These are phyloP conservation scores for Durusdinium trenchii DNA, from an alignment of 73 alveolate genomes.

Conservation along the genomic window DNA sequence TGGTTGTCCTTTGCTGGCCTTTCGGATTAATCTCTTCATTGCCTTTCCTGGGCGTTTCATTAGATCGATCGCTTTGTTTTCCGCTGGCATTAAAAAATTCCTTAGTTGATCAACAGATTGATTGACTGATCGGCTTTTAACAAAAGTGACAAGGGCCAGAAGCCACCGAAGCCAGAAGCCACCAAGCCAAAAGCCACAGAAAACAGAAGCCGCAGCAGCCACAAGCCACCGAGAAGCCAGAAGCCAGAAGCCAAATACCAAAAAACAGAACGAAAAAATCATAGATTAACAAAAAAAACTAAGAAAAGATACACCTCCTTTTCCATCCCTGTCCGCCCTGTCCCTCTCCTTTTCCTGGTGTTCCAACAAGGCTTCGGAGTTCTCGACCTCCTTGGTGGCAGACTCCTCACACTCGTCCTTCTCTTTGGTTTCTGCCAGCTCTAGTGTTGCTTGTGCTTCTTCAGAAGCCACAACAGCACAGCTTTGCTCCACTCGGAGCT, in stretches of 20 bases:
- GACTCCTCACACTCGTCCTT: conserved; percentile 31
- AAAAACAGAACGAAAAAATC: not conserved
- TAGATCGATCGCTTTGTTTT: not conserved
- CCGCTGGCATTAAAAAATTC: no score
- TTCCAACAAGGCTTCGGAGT: conserved; percentile 43
- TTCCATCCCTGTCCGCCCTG: no score
- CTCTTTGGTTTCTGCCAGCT: conserved; percentile 3
- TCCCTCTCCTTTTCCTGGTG: conserved; percentile 58
- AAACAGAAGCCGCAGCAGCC: not conserved
- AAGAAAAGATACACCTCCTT: no score
- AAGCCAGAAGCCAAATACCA: no score
- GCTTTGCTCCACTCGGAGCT: conserved; percentile 25
- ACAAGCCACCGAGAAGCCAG: no score
- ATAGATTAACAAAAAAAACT: not conserved
- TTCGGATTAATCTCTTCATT: no score
- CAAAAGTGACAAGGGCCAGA: not conserved
- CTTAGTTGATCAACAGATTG: no score
- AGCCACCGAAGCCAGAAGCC: not conserved
- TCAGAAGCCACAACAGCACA: conserved; percentile 31
- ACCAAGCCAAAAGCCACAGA: not conserved
- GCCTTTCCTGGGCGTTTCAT: no score
- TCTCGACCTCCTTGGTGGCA: conserved; percentile 52
- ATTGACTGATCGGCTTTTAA: no score
- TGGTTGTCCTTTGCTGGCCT: no score
- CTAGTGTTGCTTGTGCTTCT: conserved; percentile 12